Percentiles rank a stretch among this genome's conserved stretches.
phyloP scores from a whole-genome alignment of 2,329 filamentous ascomycete genomes.

The Hypoxylon sp. region DNA sequence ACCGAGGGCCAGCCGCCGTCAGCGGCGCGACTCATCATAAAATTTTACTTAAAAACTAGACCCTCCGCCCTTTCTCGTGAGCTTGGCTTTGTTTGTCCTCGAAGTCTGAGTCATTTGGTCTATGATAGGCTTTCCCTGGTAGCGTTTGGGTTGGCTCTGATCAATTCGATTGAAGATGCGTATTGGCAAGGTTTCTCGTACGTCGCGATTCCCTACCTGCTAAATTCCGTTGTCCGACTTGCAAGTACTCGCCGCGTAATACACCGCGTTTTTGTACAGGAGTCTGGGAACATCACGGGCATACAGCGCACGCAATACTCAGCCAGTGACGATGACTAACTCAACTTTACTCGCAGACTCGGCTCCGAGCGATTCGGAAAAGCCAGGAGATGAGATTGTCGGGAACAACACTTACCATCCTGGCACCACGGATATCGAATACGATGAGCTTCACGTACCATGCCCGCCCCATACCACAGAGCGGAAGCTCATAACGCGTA shows the following conservation, averaged over 20 bases:
- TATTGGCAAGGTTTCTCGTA: conserved; percentile 37
- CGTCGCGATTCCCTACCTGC: conserved; percentile 23
- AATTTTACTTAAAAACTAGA: conserved; percentile 16
- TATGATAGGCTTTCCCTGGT: not conserved
- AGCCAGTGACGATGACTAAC: conserved; percentile 36
- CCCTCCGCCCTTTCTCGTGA: conserved; percentile 18
- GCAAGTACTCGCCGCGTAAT: conserved; percentile 20
- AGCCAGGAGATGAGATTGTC: conserved; percentile 38
- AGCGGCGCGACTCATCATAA: conserved; percentile 25
- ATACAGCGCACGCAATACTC: not conserved
- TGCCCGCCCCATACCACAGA: conserved; percentile 73
- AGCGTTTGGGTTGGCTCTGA: conserved; percentile 1
- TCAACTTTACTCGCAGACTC: conserved; percentile 28
- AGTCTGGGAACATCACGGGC: not conserved
- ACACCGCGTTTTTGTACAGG: conserved; percentile 7
- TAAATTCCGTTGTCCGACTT: conserved; percentile 2
- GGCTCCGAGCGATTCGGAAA: conserved; percentile 49
- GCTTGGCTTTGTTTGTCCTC: conserved; percentile 5
- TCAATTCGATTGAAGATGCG: conserved; percentile 35
- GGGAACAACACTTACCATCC: conserved; percentile 52
- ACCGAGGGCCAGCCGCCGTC: conserved; percentile 23
- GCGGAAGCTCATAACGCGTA: conserved; percentile 75
- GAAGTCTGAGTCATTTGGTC: conserved; percentile 23
- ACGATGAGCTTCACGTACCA: conserved; percentile 54
- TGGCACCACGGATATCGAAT: conserved; percentile 48